phyloP scores from a whole-genome alignment of 345 rosid species.

The Eucalyptus coolabah region DNA sequence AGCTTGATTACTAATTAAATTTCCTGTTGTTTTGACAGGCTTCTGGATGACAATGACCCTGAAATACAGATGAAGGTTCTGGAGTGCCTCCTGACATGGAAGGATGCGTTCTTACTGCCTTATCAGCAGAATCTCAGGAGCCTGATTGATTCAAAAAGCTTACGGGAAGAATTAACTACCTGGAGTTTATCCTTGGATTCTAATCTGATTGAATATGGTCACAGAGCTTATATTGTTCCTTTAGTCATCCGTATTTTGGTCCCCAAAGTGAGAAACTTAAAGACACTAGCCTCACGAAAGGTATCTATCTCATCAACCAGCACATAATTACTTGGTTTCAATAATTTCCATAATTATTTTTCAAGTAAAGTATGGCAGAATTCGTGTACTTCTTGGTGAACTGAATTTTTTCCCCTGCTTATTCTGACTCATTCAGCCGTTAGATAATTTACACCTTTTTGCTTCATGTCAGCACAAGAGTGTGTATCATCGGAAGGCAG shows the following conservation, averaged over 20 bases:
- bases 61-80: slow-evolving; percentile 70
- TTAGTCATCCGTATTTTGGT: slow-evolving; percentile 52
- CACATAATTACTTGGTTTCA: not conserved
- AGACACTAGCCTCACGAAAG: slow-evolving; percentile 76
- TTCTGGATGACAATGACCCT: slow-evolving; percentile 81
- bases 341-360: not conserved
- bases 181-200: slow-evolving; percentile 77
- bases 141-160: slow-evolving; percentile 52
- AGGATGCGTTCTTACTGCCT: slow-evolving; percentile 59
- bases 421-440: not conserved
- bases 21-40: slow-evolving; percentile 28
- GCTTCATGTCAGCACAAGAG: slow-evolving; percentile 50
- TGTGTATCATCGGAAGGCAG: slow-evolving; percentile 61
- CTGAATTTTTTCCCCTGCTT: not conserved
- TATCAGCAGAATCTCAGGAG: slow-evolving; percentile 69
- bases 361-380: not conserved
- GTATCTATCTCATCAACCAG: slow-evolving; percentile 12
- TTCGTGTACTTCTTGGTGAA: not conserved
- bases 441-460: not conserved
- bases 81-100: slow-evolving; percentile 77
- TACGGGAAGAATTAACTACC: slow-evolving; percentile 79
- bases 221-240: slow-evolving; percentile 52
- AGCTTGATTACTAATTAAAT: not conserved
- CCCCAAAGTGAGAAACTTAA: slow-evolving; percentile 84
- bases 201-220: slow-evolving; percentile 38